Evolutionary conservation across 371 early-diverging fungal genomes (phyloP), one percentile per base, ranked within the genome.

Genomic region (Mortierella polycephala): DNA sequence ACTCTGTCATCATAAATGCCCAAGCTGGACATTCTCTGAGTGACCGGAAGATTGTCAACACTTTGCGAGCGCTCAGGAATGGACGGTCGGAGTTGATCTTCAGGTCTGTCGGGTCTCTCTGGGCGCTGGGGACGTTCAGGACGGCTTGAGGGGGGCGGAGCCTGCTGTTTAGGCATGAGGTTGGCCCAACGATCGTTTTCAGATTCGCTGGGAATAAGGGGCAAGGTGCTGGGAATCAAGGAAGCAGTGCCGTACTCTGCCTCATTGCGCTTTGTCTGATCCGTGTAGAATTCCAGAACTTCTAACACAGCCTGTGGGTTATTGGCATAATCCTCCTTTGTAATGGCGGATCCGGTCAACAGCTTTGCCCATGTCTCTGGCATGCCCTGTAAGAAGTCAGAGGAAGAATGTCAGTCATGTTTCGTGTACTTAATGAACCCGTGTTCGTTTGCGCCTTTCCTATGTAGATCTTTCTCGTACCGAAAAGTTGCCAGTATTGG

Each of bases 281-380:
- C 96, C 14, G 98, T 95, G 83, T 97, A 98, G 81, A 98, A 98
- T 75, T 97, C 97, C 50, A 98, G 86, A 37, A 96, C 98, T 73
- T 97, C 97, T 50, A 98, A 82, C 54, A 98, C 98, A n/a, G 97
- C 97, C 81, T 97, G 97, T 11, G 98, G 98, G 79, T 98, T 95
- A 84, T 94, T 95, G 55, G 93, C 91, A 64, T 96, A 96, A 81
- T 98, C 98, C 80, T 98, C 96, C 73, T 95, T 90, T 40, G 97
- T 95, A 71, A 98, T 96, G 64, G 92, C 93, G 20, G 96, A 96
- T 45, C 92, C 88, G 75, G 96, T 94, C 50, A 98, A 82, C 44
- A 98, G 86, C 74, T 88, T 88, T 54, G 93, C 92, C 98, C 98
- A 98, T 82, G 96, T 93, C 62, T 93, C 92, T 42, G 98, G 98